A percentile compares a stretch with the other conserved stretches of the same genome.
These are phyloP conservation scores for Coemansia sp. DNA, from an alignment of 192 early-diverging fungal species.

Conservation along the genomic window DNA sequence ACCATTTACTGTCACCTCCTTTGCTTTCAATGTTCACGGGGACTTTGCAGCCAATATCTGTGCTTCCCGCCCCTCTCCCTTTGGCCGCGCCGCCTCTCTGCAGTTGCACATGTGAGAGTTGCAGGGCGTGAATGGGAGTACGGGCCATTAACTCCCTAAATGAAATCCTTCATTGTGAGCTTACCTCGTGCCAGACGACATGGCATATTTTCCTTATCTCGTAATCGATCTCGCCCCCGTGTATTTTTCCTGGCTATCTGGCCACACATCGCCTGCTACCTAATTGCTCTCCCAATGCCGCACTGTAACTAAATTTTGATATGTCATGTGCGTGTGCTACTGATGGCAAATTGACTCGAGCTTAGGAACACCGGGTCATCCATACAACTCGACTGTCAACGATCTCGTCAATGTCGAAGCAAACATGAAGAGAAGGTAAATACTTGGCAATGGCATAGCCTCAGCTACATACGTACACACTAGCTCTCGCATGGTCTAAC, in stretches of 20 bases:
- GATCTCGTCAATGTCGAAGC: slow-evolving; percentile 84
- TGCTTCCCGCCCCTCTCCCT: not conserved
- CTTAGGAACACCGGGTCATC: slow-evolving; percentile 83
- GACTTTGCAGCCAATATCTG: slow-evolving; percentile 15
- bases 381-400: slow-evolving; percentile 82
- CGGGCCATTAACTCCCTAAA: not conserved
- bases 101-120: slow-evolving; percentile 1
- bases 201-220: not conserved
- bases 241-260: not conserved
- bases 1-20: not conserved
- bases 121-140: not conserved
- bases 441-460: not conserved
- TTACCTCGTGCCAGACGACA: not conserved
- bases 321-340: not conserved
- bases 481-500: not conserved
- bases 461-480: not conserved
- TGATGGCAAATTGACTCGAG: not conserved
- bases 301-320: not conserved
- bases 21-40: not conserved
- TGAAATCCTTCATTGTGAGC: not conserved
- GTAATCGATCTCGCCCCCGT: not conserved
- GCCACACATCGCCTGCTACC: not conserved
- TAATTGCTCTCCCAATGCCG: not conserved
- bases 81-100: not conserved
- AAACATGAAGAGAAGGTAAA: slow-evolving; percentile 76